Conservation (phyloP, 805 yeast species). For the Metschnikowia orientalis region DNA sequence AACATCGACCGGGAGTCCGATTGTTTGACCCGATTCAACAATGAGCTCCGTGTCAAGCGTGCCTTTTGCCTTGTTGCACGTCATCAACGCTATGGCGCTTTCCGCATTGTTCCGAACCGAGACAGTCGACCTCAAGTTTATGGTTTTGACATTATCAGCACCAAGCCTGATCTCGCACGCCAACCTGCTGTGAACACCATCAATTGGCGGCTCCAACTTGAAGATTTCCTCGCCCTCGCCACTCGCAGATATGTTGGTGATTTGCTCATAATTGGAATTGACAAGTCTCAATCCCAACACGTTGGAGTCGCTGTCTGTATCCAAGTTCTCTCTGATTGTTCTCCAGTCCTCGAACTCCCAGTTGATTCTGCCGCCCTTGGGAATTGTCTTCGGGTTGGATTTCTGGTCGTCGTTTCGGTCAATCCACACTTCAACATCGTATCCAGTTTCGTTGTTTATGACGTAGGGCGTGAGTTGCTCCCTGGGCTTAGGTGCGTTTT, state of each 20-base stretch:
- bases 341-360: conserved; percentile 98
- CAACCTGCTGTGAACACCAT: conserved; percentile 67
- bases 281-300: conserved; percentile 59
- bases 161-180: conserved; percentile 67
- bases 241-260: conserved; percentile 59
- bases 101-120: conserved; percentile 57
- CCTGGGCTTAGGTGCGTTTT: conserved; percentile 54
- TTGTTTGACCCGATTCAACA: conserved; percentile 52
- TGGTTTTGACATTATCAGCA: conserved; percentile 72
- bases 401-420: conserved; percentile 35
- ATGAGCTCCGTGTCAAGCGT: conserved; percentile 20
- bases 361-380: conserved; percentile 49
- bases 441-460: conserved; percentile 81
- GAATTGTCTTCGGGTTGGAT: conserved; percentile 30
- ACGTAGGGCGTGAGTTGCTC: conserved; percentile 81
- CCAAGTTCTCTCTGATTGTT: conserved; percentile 71
- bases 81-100: conserved; percentile 51
- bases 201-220: conserved; percentile 56
- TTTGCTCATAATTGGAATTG: conserved; percentile 50
- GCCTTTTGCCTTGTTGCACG: conserved; percentile 32
- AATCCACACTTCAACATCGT: conserved; percentile 78
- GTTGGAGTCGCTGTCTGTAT: conserved; percentile 58
- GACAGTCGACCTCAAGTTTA: conserved; percentile 74
- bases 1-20: conserved; percentile 69
- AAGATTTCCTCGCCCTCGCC: conserved; percentile 81